A percentile compares a stretch with the other conserved stretches of the same genome.
These are phyloP conservation scores for Aspergillus chevalieri DNA, from an alignment of 2,329 filamentous ascomycete species.

Conservation along the genomic window DNA sequence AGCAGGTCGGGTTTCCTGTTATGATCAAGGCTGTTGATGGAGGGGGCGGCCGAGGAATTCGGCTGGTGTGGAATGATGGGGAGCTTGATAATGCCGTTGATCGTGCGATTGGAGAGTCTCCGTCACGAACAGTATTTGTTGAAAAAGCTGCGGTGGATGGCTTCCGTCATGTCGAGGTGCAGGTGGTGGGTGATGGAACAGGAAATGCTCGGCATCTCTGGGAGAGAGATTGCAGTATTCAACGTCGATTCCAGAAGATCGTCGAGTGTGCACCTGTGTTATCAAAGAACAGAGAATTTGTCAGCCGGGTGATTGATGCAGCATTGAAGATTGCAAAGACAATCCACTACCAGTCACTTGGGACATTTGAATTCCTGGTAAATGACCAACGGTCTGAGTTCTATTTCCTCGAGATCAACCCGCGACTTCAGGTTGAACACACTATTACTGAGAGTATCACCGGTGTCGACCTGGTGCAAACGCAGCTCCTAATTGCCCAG, in stretches of 20 bases:
- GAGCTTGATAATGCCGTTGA: slow-evolving; percentile 44
- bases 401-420: slow-evolving; percentile 58
- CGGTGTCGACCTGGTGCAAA: slow-evolving; percentile 49
- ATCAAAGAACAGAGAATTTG: slow-evolving; percentile 40
- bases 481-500: slow-evolving; percentile 51
- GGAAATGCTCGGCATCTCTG: slow-evolving; percentile 51
- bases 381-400: slow-evolving; percentile 45
- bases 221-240: slow-evolving; percentile 57
- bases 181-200: slow-evolving; percentile 53
- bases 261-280: slow-evolving; percentile 55
- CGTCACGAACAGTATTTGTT: slow-evolving; percentile 52
- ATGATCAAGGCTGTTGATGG: slow-evolving; percentile 63
- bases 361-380: slow-evolving; percentile 61
- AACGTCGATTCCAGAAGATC: slow-evolving; percentile 56
- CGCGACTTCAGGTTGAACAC: slow-evolving; percentile 57
- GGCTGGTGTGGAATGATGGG: slow-evolving; percentile 42
- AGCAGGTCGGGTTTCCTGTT: slow-evolving; percentile 46
- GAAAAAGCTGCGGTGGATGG: slow-evolving; percentile 59
- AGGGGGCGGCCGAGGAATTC: slow-evolving; percentile 56
- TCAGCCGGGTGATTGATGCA: slow-evolving; percentile 48
- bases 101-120: slow-evolving; percentile 53
- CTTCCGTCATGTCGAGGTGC: slow-evolving; percentile 57
- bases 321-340: slow-evolving; percentile 39
- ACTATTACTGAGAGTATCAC: slow-evolving; percentile 55
- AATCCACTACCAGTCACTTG: slow-evolving; percentile 53